Conservation (phyloP, 768 basidiomycete genomes). For the Grammothele lineata region DNA sequence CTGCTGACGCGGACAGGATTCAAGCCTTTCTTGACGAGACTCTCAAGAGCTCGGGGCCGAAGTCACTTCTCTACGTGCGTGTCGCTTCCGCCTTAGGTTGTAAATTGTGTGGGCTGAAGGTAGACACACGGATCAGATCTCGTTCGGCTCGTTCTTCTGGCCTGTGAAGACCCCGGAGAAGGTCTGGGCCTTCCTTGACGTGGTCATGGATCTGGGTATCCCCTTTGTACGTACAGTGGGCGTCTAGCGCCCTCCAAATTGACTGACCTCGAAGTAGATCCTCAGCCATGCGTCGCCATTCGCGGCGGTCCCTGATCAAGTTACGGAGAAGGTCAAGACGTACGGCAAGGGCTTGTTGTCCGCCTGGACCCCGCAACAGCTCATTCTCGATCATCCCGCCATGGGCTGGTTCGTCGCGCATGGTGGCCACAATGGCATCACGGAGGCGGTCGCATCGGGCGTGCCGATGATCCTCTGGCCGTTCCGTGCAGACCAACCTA, state of each 20-base stretch:
- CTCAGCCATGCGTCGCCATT: constrained; percentile 13
- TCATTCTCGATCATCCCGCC: constrained; percentile 13
- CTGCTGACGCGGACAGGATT: background rate
- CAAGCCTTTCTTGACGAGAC: constrained; percentile 7
- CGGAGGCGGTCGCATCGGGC: constrained; percentile 20
- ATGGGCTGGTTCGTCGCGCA: constrained; percentile 25
- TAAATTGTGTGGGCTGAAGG: too few species aligned
- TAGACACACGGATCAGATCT: constrained; percentile 11
- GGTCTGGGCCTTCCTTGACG: constrained; percentile 16
- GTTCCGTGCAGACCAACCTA: constrained; percentile 21
- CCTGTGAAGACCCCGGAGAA: constrained; percentile 12
- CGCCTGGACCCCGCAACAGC: constrained; percentile 20
- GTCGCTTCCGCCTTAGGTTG: too few species aligned
- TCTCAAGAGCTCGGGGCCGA: constrained; percentile 8
- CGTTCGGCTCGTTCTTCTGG: constrained; percentile 20
- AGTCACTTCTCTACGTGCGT: constrained; percentile 21
- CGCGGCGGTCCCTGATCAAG: constrained; percentile 2
- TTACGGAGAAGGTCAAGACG: constrained; percentile 8
- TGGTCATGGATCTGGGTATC: constrained; percentile 13
- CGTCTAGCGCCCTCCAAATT: too few species aligned
- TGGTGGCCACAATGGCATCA: constrained; percentile 22
- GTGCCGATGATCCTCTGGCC: constrained; percentile 28
- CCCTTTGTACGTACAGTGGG: constrained; percentile 15
- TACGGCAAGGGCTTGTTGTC: constrained; percentile 15
- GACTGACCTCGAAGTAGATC: background rate